phyloP scores from a whole-genome alignment of 1,139 yeast genomes.

The Pneumocystis jirovecii region DNA sequence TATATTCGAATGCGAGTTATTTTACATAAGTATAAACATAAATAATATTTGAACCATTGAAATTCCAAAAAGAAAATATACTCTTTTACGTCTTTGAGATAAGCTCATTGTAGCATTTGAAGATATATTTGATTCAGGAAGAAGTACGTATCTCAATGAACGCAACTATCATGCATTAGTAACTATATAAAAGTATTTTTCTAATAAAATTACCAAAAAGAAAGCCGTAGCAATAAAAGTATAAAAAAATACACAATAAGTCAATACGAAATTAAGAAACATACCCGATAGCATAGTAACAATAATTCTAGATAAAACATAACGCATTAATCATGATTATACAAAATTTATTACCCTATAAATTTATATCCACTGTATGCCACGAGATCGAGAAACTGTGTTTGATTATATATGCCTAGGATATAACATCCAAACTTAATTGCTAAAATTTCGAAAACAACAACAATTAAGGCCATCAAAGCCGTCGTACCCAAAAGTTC shows the following conservation, averaged over 20 bases:
- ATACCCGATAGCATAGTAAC: slow-evolving; percentile 26
- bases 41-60: slow-evolving; percentile 62
- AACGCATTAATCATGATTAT: neutral
- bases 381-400: slow-evolving; percentile 58
- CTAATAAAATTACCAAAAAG: slow-evolving; percentile 21
- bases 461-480: slow-evolving; percentile 78
- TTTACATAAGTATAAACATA: slow-evolving; percentile 38
- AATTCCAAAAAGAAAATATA: slow-evolving; percentile 73
- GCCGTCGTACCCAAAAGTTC: slow-evolving; percentile 79
- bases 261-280: slow-evolving; percentile 29
- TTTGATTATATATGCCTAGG: slow-evolving; percentile 30
- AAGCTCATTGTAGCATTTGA: slow-evolving; percentile 37
- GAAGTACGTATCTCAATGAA: slow-evolving; percentile 66
- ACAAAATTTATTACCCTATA: slow-evolving; percentile 34
- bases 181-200: slow-evolving; percentile 21
- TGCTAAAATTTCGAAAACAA: slow-evolving; percentile 51
- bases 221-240: slow-evolving; percentile 29
- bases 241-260: slow-evolving; percentile 30
- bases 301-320: slow-evolving; percentile 10
- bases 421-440: slow-evolving; percentile 51
- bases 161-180: slow-evolving; percentile 66
- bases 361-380: slow-evolving; percentile 93
- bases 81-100: slow-evolving; percentile 64
- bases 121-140: slow-evolving; percentile 28
- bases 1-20: neutral